phyloP scores from a whole-genome alignment of 192 early-diverging fungal species.

The Linnemannia schmuckeri region DNA sequence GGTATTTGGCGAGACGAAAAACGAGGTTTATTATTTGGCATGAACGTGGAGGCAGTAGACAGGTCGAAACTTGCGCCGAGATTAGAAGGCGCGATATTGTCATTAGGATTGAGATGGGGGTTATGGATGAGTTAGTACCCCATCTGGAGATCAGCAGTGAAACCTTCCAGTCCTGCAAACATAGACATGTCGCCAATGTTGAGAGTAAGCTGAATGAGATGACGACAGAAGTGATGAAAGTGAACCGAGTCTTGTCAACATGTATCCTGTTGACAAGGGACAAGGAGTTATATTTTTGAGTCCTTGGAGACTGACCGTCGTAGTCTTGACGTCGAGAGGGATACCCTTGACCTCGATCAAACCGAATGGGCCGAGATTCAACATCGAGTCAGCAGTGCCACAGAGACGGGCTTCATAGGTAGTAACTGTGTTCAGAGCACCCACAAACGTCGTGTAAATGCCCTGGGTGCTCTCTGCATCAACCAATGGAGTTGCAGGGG shows the following conservation, averaged over 20 bases:
- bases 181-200: conserved; percentile 18
- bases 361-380: conserved; percentile 54
- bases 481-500: too few species aligned
- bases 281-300: conserved; percentile 19
- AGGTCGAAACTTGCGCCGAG: too few species aligned
- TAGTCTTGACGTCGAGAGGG: conserved; percentile 47
- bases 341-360: conserved; percentile 51
- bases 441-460: conserved; percentile 62
- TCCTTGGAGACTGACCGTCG: conserved; percentile 36
- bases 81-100: neutral
- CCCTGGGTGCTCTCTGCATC: too few species aligned
- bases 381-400: too few species aligned
- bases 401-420: conserved; percentile 54
- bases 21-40: too few species aligned
- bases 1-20: too few species aligned
- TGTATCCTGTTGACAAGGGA: neutral
- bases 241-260: too few species aligned
- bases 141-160: neutral
- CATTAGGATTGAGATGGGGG: conserved; percentile 8
- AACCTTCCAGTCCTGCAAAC: neutral
- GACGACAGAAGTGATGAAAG: neutral
- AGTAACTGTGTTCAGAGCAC: conserved; percentile 47
- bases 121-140: neutral
- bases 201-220: conserved; percentile 43
- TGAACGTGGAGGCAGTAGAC: too few species aligned